Base-by-base conservation (phyloP, 257 asterid species). In the Galeopsis tetrahit region DNA sequence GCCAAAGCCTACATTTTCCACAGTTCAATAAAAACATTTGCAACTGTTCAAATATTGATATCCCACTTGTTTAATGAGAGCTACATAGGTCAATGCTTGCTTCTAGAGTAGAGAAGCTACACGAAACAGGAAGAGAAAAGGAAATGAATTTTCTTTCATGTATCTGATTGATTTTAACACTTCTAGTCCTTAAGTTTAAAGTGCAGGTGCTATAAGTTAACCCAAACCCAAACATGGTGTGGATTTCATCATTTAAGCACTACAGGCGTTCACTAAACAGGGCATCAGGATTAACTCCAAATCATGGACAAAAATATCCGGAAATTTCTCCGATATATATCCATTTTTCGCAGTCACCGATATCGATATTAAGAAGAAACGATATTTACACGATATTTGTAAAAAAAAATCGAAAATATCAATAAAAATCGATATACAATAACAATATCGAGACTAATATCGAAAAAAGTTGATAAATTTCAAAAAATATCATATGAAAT, bases 31-130 rank as follows among this genome's bases (percentile, higher is more conserved):
- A n/a, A 57, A 63, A 36, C 51, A 51, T 52, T 63, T 8, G 15
- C 4, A 60, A 39, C 52, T 11, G 32, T 51, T 62, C 33, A 49
- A 40, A 32, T 9, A 14, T n/a, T 9, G 21, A 21, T 53, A 14
- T 15, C 52, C 17, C 43, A 11, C 11, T 28, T 64, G 57, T 40
- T 63, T 55, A 66, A 55, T 9, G 7, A 10, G 58, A 43, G 56
- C 59, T 43, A 43, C 39, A 70, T 5, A 43, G 44, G 48, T 40
- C 46, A 59, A 34, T 33, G 33, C n/a, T n/a, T n/a, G 68, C 49
- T 42, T 52, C 13, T 53, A 42, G 0, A 51, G 32, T 53, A 42
- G 0, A 51, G 32, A 66, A 38, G 14, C 51, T 55, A 55, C 53
- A 48, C 6, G 17, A 11, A 44, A 43, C 31, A 32, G 7, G 21